Base-by-base conservation (phyloP, 306 rosid species). In the Fagus sylvatica region DNA sequence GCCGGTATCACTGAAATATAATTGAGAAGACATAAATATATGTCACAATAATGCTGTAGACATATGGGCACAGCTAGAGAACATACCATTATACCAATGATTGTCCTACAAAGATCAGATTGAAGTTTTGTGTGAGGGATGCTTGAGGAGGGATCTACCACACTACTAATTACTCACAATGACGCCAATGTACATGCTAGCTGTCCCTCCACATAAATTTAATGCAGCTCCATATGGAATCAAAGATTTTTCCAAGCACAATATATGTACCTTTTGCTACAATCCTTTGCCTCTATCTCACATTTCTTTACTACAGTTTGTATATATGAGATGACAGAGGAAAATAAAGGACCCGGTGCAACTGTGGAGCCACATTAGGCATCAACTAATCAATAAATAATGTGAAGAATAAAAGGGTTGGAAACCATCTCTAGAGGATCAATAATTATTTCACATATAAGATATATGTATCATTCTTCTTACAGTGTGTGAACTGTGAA, bases 131-230 rank as follows among this genome's bases (percentile, higher is more conserved):
- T 53, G 34, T 71, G 72, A 79, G 64, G 34, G 30, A 68, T 86
- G 43, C 73, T 48, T 76, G 69, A 54, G 54, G 72, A 19, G 71
- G 88, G 88, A 85, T 72, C 85, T 48, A 82, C 78, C 76, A 79
- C 42, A 30, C 74, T 75, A 81, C 51, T 56, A 64, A 80, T 78
- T 53, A 81, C 76, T 41, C 39, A 33, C 67, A 65, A 33, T 74
- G 62, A 70, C 12, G 59, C 79, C 67, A 59, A 49, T 36, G 22
- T 74, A 65, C 61, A 74, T 68, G 30, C 70, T 57, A 69, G 43
- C 32, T 54, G 46, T 76, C 43, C 12, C n/a, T 34, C 40, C 1
- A 12, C 37, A 32, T 1, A 32, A 32, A 60, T 10, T 60, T 28
- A 9, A 60, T 51, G 42, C 43, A 51, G 46, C 60, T 67, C 69